Evolutionary conservation across 345 rosid genomes (phyloP).

Genomic region (Corchorus olitorius): DNA sequence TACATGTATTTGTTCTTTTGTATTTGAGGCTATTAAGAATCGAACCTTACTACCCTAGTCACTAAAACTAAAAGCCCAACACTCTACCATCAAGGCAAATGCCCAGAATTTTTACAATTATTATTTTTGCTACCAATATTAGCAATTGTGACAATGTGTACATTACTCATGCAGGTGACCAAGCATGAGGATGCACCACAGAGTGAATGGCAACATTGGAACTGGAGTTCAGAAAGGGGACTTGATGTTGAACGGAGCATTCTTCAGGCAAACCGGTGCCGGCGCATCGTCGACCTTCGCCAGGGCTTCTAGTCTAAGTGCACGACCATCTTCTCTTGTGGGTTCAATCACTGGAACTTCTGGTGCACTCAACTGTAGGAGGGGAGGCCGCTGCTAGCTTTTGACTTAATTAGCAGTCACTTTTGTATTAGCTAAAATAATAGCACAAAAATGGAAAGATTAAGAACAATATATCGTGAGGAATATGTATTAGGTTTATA

Average conservation of each 20-base stretch:
- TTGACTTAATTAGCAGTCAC: neutral
- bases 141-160: neutral
- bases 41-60: no score
- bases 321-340: constrained; percentile 69
- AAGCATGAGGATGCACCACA: constrained; percentile 74
- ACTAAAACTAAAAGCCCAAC: no score
- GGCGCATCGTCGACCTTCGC: constrained; percentile 58
- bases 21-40: no score
- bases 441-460: neutral
- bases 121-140: no score
- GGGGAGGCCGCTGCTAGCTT: constrained; percentile 56
- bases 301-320: constrained; percentile 73
- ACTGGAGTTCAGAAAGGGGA: constrained; percentile 85
- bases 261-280: constrained; percentile 55
- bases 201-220: constrained; percentile 66
- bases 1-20: neutral
- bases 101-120: no score
- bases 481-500: neutral
- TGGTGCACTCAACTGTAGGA: constrained; percentile 59
- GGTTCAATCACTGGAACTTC: constrained; percentile 59
- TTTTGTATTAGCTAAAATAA: neutral
- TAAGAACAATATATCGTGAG: neutral
- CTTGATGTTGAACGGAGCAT: constrained; percentile 70
- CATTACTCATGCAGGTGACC: constrained; percentile 46
- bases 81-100: no score